Base-by-base conservation (phyloP, 2,329 filamentous ascomycete genomes). In the Geosmithia morbida region DNA sequence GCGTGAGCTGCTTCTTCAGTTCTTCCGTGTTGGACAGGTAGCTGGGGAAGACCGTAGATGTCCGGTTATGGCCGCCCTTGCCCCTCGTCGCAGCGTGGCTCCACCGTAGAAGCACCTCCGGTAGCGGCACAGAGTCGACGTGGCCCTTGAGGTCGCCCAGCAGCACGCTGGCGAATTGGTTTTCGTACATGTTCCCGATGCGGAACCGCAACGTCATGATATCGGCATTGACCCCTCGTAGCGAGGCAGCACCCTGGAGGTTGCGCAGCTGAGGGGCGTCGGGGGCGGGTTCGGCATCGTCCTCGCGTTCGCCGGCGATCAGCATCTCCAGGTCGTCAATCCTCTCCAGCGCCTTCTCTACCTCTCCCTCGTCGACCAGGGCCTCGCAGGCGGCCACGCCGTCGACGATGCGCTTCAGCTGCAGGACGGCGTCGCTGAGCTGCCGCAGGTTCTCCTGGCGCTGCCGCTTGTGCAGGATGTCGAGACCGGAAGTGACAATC, bases 131-230 rank as follows among this genome's bases (percentile, higher is more conserved):
- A 2, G 73, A 77, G 47, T 85, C 80, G 26, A 88, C 72, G 60
- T 98, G 92, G n/a, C 75, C 72, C 46, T 85, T 79, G 41, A 97
- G 65, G 62, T 98, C 92, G 2, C 72, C 74, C 29, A 97, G 71
- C 17, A 98, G 70, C 26, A 85, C 77, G 50, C 81, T 77, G 29
- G 92, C 70, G 56, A 97, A 94, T 43, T 82, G 81, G 2, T 75
- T 68, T 60, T 97, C 89, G 58, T 89, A 97, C 0, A 82, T 85
- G 61, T 84, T 88, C 19, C 92, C 92, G 49, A 96, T 87, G 2
- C 87, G 81, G 52, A 80, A 77, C 49, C 87, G 81, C 44, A 98
- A 67, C 33, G 81, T 77, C 44, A 79, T 73, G 41, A 98, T 72
- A 51, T 94, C 89, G 42, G 81, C 75, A 48, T 81, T 81, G 14